phyloP scores from a whole-genome alignment of 495 filamentous ascomycete species.

The Aspergillus indologenus region DNA sequence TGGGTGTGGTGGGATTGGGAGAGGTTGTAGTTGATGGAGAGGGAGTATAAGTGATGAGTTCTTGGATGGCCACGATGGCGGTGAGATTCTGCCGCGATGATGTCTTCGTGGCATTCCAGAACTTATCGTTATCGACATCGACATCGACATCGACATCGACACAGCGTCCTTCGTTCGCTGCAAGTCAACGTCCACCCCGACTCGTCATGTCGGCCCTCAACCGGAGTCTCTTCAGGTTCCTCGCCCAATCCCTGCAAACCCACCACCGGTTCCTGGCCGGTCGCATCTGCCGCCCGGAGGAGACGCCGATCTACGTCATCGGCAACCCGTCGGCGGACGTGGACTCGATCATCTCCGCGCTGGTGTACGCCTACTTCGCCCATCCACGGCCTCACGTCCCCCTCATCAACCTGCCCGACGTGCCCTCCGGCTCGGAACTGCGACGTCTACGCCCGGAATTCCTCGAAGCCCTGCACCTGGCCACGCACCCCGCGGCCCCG shows the following conservation, averaged over 20 bases:
- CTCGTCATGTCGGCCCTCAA: constrained; percentile 2
- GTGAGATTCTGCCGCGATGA: neutral
- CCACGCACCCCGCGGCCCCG: constrained; percentile 31
- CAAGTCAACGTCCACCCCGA: neutral
- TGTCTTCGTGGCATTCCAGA: neutral
- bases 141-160: neutral
- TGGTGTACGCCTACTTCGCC: constrained; percentile 84
- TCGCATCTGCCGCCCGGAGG: constrained; percentile 20
- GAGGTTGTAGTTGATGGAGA: too few species aligned
- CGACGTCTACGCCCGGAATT: constrained; percentile 75
- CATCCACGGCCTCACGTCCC: constrained; percentile 66
- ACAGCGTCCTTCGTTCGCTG: too few species aligned
- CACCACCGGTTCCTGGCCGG: constrained; percentile 35
- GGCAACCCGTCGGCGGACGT: constrained; percentile 65
- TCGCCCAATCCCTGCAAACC: constrained; percentile 34
- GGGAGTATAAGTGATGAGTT: too few species aligned
- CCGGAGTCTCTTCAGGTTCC: constrained; percentile 36
- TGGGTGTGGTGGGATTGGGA: too few species aligned
- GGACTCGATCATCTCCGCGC: constrained; percentile 82
- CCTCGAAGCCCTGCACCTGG: constrained; percentile 39
- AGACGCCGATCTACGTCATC: constrained; percentile 41
- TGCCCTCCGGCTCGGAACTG: constrained; percentile 55
- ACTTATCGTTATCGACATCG: neutral
- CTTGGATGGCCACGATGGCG: too few species aligned
- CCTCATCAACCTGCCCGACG: constrained; percentile 68